Evolutionary conservation across 257 asterid genomes (phyloP), one percentile per base, ranked within the genome.

Genomic region (Ligustrum vulgare): DNA sequence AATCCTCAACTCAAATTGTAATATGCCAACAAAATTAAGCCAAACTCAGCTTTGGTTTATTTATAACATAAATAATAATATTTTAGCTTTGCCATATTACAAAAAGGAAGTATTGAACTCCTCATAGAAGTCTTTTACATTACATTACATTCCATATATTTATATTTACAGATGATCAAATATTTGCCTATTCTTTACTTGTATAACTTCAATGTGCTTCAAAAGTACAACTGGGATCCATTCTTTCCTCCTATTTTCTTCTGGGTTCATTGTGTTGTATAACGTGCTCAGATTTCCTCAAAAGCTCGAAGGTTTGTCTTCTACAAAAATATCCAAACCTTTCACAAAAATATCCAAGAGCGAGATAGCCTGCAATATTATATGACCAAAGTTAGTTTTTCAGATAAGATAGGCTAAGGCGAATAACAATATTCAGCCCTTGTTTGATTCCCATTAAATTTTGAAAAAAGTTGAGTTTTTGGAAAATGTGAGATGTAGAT

Each of bases 341-440:
- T 28, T 28, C 31, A 82, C 91, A 79, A 94, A 94, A 77, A 90
- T 89, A 85, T 94, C 99, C 88, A 94, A 78, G 45, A 94, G 98
- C 33, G 97, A 88, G 0, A 94, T 88, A 6, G 91, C 97, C 99
- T 94, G 91, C 79, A 73, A 78, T 25, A n/a, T n/a, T n/a, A n/a
- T n/a, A 18, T 28, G 15, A 66, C 37, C 77, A 66, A 69, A 75
- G 37, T 11, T 0, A n/a, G 67, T 20, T 7, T 25, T 67, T 66
- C 31, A 6, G 2, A 72, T 16, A 8, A n/a, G n/a, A n/a, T n/a
- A n/a, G n/a, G n/a, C n/a, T n/a, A n/a, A n/a, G 11, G 20, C 16
- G 9, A 12, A 45, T 3, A 12, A 43, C 16, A 12, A 43, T 43
- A 43, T 43, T 43, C 51, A 12, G n/a, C n/a, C n/a, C n/a, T n/a